A percentile compares a stretch with the other conserved stretches of the same genome.
Conservation (phyloP, 1,139 yeast genomes). For the Spathaspora sp. region DNA sequence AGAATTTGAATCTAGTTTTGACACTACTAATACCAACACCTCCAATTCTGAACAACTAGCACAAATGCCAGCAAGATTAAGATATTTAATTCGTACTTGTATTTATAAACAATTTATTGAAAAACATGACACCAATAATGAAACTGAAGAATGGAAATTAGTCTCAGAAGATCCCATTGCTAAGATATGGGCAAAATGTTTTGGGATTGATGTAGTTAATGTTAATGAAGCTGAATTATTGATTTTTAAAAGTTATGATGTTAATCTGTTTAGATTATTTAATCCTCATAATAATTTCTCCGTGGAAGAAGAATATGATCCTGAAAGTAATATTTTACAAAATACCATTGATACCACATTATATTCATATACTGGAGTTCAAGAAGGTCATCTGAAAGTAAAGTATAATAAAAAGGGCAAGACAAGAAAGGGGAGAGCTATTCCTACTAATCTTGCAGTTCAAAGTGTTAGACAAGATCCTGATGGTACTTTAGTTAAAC, state of each 20-base stretch:
- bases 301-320: constrained; percentile 24
- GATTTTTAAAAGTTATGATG: constrained; percentile 38
- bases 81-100: constrained; percentile 50
- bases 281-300: constrained; percentile 31
- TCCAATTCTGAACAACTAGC: constrained; percentile 37
- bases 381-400: constrained; percentile 7
- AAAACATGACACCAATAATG: constrained; percentile 11
- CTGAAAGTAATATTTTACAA: constrained; percentile 30
- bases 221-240: constrained; percentile 54
- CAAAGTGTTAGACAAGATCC: constrained; percentile 15
- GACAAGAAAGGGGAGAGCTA: not conserved
- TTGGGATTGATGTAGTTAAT: constrained; percentile 50
- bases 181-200: constrained; percentile 55
- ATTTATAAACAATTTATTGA: constrained; percentile 46
- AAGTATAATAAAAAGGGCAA: not conserved
- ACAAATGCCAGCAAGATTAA: constrained; percentile 48
- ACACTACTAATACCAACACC: constrained; percentile 15
- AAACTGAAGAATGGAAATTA: constrained; percentile 45
- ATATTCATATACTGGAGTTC: constrained; percentile 23
- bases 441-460: constrained; percentile 19
- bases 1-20: not conserved
- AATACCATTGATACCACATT: constrained; percentile 39
- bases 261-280: constrained; percentile 23
- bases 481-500: constrained; percentile 28
- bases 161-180: constrained; percentile 57